Conservation (phyloP, 352 stramenopile species). For the Pythium aphanidermatum region DNA sequence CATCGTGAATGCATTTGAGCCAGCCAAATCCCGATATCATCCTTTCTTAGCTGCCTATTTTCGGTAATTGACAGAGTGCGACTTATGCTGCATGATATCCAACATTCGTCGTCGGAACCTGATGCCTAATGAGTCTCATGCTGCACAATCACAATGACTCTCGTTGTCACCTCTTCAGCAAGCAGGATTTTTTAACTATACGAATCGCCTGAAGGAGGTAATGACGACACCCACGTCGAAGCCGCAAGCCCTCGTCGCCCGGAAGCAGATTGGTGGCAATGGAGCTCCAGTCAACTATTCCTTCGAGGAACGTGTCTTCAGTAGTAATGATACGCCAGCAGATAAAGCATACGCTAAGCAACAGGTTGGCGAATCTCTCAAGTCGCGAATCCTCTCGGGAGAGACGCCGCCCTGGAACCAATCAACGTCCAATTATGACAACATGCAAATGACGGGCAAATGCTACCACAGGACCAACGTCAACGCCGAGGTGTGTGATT, state of each 20-base stretch:
- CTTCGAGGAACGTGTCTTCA: constrained; percentile 70
- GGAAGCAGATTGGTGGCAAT: constrained; percentile 61
- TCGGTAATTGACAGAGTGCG: no score
- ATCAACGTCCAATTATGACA: constrained; percentile 67
- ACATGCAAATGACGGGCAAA: constrained; percentile 65
- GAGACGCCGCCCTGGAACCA: constrained; percentile 55
- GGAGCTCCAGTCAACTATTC: constrained; percentile 61
- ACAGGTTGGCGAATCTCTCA: constrained; percentile 51
- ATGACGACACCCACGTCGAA: neutral
- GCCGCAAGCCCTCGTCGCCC: constrained; percentile 16
- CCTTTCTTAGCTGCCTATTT: no score
- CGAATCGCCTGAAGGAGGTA: neutral
- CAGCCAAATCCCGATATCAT: no score
- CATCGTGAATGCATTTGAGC: no score
- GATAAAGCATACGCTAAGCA: constrained; percentile 54
- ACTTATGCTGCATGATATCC: no score
- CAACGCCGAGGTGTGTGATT: constrained; percentile 53
- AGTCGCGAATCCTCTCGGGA: constrained; percentile 48
- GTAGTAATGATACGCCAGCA: constrained; percentile 42
- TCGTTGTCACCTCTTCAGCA: no score
- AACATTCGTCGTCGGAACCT: no score
- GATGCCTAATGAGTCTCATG: no score
- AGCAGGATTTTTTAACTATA: no score
- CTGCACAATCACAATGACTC: no score
- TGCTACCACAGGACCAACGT: constrained; percentile 74